phyloP scores from a whole-genome alignment of 768 basidiomycete genomes.

The Cyclocybe aegerita region DNA sequence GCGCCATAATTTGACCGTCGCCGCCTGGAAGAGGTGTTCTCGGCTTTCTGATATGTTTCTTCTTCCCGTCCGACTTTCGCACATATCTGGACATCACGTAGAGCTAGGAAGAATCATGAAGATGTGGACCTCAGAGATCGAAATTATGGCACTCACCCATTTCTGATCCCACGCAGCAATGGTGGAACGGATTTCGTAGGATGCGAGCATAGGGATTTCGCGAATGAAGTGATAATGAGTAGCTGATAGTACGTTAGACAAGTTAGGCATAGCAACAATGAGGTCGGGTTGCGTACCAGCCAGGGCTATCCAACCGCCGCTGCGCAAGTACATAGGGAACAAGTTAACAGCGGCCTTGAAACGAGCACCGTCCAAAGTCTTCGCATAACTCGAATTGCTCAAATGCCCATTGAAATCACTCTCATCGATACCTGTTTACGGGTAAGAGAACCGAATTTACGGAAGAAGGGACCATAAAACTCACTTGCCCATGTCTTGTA shows the following conservation, averaged over 20 bases:
- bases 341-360: constrained; percentile 45
- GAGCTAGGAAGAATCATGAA: constrained; percentile 36
- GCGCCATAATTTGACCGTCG: constrained; percentile 17
- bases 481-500: constrained; percentile 58
- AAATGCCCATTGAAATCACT: constrained; percentile 74
- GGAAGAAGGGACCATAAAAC: constrained; percentile 21
- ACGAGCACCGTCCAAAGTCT: constrained; percentile 47
- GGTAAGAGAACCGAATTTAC: not conserved
- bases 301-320: constrained; percentile 63
- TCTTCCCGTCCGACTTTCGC: constrained; percentile 44
- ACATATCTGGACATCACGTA: constrained; percentile 67
- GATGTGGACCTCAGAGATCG: not conserved
- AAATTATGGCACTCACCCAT: constrained; percentile 53
- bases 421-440: constrained; percentile 58
- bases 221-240: constrained; percentile 69
- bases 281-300: constrained; percentile 42
- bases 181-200: constrained; percentile 59
- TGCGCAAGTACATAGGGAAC: constrained; percentile 58
- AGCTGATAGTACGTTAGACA: constrained; percentile 29
- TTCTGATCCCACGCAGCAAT: constrained; percentile 74
- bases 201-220: constrained; percentile 64
- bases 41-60: constrained; percentile 9
- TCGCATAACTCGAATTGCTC: constrained; percentile 81
- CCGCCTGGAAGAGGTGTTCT: constrained; percentile 2
- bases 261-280: not conserved